phyloP scores from a whole-genome alignment of 108 stramenopile species.

The Aurantiochytrium sp. region DNA sequence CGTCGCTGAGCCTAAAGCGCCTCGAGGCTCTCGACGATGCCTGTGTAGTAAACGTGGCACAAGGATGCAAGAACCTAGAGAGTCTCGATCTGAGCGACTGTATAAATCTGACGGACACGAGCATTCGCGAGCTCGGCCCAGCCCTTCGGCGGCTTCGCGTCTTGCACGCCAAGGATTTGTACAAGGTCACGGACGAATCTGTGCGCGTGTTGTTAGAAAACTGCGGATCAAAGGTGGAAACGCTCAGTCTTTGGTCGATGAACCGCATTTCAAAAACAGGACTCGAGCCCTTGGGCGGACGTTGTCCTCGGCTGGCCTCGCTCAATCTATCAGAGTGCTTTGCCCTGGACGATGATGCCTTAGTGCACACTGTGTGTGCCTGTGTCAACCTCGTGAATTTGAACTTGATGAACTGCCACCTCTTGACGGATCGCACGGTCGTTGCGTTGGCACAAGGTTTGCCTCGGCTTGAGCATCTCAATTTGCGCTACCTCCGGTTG shows the following conservation, averaged over 20 bases:
- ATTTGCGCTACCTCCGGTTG: background rate
- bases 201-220: background rate
- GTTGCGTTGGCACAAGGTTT: background rate
- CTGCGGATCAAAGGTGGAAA: background rate
- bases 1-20: slow-evolving; percentile 2
- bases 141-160: background rate
- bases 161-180: background rate
- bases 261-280: background rate
- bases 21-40: slow-evolving; percentile 66
- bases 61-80: slow-evolving; percentile 68
- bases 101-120: background rate
- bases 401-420: background rate
- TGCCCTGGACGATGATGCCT: background rate
- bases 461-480: background rate
- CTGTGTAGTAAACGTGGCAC: slow-evolving; percentile 59
- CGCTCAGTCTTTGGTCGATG: background rate
- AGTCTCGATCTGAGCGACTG: slow-evolving; percentile 71
- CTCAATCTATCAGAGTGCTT: slow-evolving; percentile 7
- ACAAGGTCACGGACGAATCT: background rate
- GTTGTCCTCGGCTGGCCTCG: background rate
- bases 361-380: background rate
- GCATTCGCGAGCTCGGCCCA: background rate
- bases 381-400: background rate
- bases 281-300: background rate
- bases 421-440: background rate